Evolutionary conservation across 2,329 filamentous ascomycete genomes (phyloP), one percentile per base, ranked within the genome.

Genomic region (Aspergillus transmontanensis): DNA sequence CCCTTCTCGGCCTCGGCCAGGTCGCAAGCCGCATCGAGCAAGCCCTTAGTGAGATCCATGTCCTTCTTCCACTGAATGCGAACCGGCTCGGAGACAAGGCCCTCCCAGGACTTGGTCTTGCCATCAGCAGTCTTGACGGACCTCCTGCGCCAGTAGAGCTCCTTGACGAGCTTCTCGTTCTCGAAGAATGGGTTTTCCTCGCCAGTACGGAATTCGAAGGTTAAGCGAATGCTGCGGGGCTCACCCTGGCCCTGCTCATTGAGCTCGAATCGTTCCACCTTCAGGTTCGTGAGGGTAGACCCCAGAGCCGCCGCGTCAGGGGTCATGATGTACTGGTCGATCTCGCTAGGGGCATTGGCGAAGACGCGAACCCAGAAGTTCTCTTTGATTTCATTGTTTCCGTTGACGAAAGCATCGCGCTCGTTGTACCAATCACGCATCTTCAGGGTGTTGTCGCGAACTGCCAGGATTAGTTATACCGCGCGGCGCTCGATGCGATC

Each of bases 351-450:
- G 3, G 91, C 89, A 81, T 93, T 90, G 82, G 96, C 92, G 76
- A 98, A 86, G 62, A 97, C 94, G 63, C 96, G 87, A n/a, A 92
- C 85, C 95, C 95, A 98, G 87, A 98, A 99, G 82, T 92, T 88
- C 71, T 70, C 64, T 63, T 76, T 66, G 19, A 80, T 71, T 16
- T 74, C 69, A 74, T 97, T 94, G 74, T 89, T 84, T 67, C 86
- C 79, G 32, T 55, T 55, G 68, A 95, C 83, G 67, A 93, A 80
- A 71, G 87, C 85, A 68, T 87, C 84, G 75, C 94, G 92, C 81
- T 91, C 91, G 72, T 86, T 84, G 83, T 93, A 97, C 65, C 96
- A 86, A 51, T 90, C 85, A 65, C 84, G 82, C 72, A 87, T 86
- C 71, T 93, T 84, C 68, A 85, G 81, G 70, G 90, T 86, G 77